A percentile compares a stretch with the other conserved stretches of the same genome.
Evolutionary conservation across 2,329 filamentous ascomycete species (phyloP).

Genomic region (Cordyceps javanica): DNA sequence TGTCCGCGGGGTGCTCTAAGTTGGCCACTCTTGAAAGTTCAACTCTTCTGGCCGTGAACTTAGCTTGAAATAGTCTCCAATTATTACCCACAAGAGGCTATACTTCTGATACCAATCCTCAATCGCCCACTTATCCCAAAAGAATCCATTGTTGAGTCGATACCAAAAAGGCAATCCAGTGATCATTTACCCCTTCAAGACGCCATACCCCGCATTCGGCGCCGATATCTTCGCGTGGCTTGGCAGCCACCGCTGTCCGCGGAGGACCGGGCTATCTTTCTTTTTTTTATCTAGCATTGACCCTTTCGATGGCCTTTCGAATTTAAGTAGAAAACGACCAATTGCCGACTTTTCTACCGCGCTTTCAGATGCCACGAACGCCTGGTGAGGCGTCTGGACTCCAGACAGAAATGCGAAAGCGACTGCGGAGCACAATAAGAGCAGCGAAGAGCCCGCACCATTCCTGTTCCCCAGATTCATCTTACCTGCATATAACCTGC

Average conservation of each 20-base stretch:
- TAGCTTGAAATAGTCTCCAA: not conserved
- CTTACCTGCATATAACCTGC: not conserved
- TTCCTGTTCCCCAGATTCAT: not conserved
- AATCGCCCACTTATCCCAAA: not conserved
- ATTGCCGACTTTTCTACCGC: not conserved
- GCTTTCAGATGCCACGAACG: not conserved
- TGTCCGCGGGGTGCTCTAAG: not conserved
- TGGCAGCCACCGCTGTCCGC: not conserved
- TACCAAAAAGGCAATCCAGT: not conserved
- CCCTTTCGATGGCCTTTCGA: not conserved
- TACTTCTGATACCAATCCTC: not conserved
- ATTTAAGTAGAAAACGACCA: not conserved
- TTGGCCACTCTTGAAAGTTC: not conserved
- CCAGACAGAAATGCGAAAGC: not conserved
- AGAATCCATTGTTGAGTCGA: not conserved
- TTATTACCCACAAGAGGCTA: not conserved
- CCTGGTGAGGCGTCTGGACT: not conserved
- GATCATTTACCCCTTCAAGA: not conserved
- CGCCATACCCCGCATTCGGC: not conserved
- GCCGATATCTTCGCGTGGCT: not conserved
- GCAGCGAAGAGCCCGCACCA: not conserved
- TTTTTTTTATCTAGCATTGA: not conserved
- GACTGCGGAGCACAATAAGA: not conserved
- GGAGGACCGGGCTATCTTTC: not conserved
- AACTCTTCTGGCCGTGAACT: not conserved